Evolutionary conservation across 306 rosid genomes (phyloP).

Genomic region (peach (Prunus persica)): DNA sequence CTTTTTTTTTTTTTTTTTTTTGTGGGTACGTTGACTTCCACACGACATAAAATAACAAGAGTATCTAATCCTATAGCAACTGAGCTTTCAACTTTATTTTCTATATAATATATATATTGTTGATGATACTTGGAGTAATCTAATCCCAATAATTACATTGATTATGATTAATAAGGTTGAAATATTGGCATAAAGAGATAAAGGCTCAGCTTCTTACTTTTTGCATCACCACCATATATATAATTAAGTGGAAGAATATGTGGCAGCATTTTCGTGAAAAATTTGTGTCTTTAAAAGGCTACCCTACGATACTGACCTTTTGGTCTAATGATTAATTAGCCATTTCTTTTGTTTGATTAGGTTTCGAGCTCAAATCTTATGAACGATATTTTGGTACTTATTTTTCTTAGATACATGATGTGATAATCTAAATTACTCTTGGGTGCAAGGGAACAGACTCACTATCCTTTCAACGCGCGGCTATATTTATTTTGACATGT

Average conservation of each 20-base stretch:
- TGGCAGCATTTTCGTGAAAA: background rate
- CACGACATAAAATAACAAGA: background rate
- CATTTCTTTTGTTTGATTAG: background rate
- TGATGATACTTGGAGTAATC: background rate
- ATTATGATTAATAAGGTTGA: background rate
- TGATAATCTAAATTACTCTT: too few relatives aligned
- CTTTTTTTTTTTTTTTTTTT: background rate
- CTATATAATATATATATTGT: background rate
- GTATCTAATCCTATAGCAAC: background rate
- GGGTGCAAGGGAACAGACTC: too few relatives aligned
- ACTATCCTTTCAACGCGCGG: accelerated
- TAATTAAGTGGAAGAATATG: background rate
- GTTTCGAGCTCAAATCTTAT: too few relatives aligned
- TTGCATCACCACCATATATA: background rate
- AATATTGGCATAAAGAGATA: background rate
- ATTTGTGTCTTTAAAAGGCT: background rate
- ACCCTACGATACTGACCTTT: background rate
- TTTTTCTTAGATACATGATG: too few relatives aligned
- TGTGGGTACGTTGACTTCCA: conserved; percentile 3
- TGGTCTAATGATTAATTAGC: background rate
- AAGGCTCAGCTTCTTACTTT: background rate
- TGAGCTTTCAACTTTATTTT: background rate
- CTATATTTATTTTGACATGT: too few relatives aligned
- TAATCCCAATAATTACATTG: background rate
- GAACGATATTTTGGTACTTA: too few relatives aligned